Conservation (phyloP, 495 filamentous ascomycete genomes). For the Xylaria acuta region DNA sequence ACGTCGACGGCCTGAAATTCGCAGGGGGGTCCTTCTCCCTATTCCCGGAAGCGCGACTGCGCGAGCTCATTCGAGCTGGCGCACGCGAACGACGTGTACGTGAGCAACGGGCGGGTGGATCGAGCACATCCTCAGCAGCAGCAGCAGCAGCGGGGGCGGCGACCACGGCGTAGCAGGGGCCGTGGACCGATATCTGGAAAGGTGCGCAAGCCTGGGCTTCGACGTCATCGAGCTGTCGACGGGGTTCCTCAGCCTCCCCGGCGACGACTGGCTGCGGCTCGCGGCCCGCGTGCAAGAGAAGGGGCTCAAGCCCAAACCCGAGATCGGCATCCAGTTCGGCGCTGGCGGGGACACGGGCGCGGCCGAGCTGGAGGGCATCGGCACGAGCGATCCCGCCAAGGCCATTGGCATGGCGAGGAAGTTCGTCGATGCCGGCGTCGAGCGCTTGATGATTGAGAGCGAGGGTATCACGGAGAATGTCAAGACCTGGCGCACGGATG, state of each 20-base stretch:
- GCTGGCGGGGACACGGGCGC: conserved; percentile 64
- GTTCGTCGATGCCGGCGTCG: conserved; percentile 62
- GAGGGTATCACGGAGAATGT: conserved; percentile 69
- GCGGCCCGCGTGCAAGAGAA: conserved; percentile 59
- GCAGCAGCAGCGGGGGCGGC: conserved; percentile 46
- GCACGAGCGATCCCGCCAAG: conserved; percentile 59
- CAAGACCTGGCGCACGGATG: conserved; percentile 61
- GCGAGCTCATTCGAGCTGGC: conserved; percentile 61
- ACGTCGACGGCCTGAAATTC: conserved; percentile 65
- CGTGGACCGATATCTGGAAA: conserved; percentile 59
- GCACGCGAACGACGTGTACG: conserved; percentile 59
- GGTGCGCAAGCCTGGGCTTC: conserved; percentile 61
- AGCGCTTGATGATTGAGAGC: conserved; percentile 68
- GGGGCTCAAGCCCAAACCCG: conserved; percentile 63
- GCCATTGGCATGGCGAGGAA: conserved; percentile 56
- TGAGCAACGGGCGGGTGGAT: conserved; percentile 65
- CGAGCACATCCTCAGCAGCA: conserved; percentile 60
- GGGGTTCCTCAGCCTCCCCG: conserved; percentile 62
- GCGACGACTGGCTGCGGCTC: conserved; percentile 64
- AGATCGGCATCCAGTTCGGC: conserved; percentile 66
- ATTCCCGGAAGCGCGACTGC: conserved; percentile 53
- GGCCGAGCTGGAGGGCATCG: conserved; percentile 55
- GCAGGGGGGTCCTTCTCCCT: conserved; percentile 64
- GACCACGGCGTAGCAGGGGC: conserved; percentile 43
- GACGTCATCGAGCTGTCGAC: conserved; percentile 63